These are phyloP conservation scores for Linderniella brevidens DNA, from an alignment of 257 asterid genomes.

Conservation along the genomic window DNA sequence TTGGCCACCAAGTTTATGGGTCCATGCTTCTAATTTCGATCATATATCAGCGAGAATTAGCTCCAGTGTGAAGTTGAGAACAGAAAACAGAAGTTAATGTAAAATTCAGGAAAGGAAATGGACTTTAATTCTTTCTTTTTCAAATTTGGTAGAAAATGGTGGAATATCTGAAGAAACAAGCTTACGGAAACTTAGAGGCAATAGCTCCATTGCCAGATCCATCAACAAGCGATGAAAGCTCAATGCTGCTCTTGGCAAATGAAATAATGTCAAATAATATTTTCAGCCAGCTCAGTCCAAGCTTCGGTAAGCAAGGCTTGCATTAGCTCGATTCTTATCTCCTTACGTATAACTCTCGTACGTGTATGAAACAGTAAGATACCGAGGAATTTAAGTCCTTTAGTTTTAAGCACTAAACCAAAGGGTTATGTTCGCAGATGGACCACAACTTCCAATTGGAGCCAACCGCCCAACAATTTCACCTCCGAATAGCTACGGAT, in stretches of 20 bases:
- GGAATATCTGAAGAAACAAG: slow-evolving; percentile 33
- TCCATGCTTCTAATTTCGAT: too few relatives aligned
- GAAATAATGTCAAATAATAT: slow-evolving; percentile 12
- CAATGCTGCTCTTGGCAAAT: slow-evolving; percentile 20
- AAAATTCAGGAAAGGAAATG: slow-evolving; percentile 7
- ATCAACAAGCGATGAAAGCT: slow-evolving; percentile 16
- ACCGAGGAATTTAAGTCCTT: neutral
- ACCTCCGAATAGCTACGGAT: slow-evolving; percentile 12
- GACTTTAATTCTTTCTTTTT: slow-evolving; percentile 6
- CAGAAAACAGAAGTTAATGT: neutral
- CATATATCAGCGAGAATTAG: too few relatives aligned
- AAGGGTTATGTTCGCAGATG: slow-evolving; percentile 17
- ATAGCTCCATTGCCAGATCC: slow-evolving; percentile 29
- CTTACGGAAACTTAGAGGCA: slow-evolving; percentile 25
- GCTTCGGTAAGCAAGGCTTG: too few relatives aligned
- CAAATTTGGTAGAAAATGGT: slow-evolving; percentile 28
- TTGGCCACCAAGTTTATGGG: too few relatives aligned
- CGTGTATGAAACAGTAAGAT: too few relatives aligned
- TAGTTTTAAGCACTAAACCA: neutral
- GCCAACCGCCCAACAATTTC: slow-evolving; percentile 18
- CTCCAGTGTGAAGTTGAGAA: neutral
- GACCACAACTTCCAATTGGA: slow-evolving; percentile 18
- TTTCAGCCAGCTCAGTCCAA: neutral
- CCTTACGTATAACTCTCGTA: neutral
- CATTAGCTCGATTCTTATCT: neutral